Conservation (phyloP, 306 rosid genomes). For the Corylus avellana region DNA sequence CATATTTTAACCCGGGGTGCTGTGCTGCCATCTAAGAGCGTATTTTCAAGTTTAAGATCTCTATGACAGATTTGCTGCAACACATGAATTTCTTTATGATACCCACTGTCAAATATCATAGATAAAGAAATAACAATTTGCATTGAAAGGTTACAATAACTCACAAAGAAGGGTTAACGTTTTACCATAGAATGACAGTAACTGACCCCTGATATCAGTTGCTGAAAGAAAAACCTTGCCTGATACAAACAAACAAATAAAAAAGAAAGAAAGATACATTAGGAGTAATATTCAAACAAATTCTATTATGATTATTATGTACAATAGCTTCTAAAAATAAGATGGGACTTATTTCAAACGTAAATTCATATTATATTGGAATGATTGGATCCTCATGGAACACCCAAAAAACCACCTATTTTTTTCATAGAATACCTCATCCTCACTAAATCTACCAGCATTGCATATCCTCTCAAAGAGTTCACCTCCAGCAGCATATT, state of each 20-base stretch:
- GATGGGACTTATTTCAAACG: background rate
- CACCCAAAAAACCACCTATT: background rate
- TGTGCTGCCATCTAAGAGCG: constrained; percentile 75
- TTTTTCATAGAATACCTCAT: constrained; percentile 57
- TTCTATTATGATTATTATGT: too few species aligned
- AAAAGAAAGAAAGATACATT: constrained; percentile 1
- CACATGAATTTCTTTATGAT: constrained; percentile 19
- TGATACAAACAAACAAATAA: constrained; percentile 34
- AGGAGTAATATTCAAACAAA: background rate
- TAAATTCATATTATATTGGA: background rate
- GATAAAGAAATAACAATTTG: background rate
- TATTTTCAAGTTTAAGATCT: constrained; percentile 90
- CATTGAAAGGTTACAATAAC: constrained; percentile 10
- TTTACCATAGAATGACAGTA: constrained; percentile 88
- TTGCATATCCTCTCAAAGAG: constrained; percentile 69
- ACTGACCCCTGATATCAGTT: constrained; percentile 84
- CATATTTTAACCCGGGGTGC: constrained; percentile 80
- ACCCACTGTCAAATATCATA: constrained; percentile 6
- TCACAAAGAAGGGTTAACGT: constrained; percentile 6
- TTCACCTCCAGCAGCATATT: constrained; percentile 89
- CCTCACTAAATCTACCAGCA: constrained; percentile 83
- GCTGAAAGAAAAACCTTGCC: constrained; percentile 97
- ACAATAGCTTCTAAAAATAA: background rate
- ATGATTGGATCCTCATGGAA: background rate
- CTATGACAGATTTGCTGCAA: constrained; percentile 86